phyloP scores from a whole-genome alignment of 371 early-diverging fungal genomes.

The Mortierella sp. region DNA sequence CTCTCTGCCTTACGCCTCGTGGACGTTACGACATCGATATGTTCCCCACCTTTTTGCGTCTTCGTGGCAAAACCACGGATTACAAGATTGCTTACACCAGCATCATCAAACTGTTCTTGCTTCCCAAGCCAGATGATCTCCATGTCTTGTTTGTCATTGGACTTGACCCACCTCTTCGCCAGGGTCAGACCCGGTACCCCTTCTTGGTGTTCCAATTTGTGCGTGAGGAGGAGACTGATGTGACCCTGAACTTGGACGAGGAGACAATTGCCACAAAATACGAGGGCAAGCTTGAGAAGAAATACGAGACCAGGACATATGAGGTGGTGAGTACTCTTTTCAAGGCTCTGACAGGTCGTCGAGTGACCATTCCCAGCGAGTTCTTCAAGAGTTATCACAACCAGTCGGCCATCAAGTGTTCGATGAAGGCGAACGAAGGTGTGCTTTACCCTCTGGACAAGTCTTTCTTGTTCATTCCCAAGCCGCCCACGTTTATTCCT shows the following conservation, averaged over 20 bases:
- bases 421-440: constrained; percentile 98
- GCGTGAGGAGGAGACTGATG: constrained; percentile 90
- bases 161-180: constrained; percentile 97
- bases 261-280: constrained; percentile 75
- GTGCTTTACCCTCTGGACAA: constrained; percentile 95
- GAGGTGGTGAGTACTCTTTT: constrained; percentile 94
- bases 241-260: constrained; percentile 86
- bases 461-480: constrained; percentile 95
- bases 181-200: constrained; percentile 99
- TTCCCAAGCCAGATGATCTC: constrained; percentile 94
- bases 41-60: constrained; percentile 89
- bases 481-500: constrained; percentile 92
- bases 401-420: constrained; percentile 92
- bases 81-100: constrained; percentile 93
- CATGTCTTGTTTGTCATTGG: constrained; percentile 94
- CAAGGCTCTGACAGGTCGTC: constrained; percentile 83
- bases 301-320: constrained; percentile 90
- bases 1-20: constrained; percentile 92
- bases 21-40: constrained; percentile 97
- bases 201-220: constrained; percentile 97
- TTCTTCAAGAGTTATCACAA: constrained; percentile 77
- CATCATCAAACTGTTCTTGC: constrained; percentile 85
- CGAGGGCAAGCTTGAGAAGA: constrained; percentile 82
- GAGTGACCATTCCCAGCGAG: constrained; percentile 79
- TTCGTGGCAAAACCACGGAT: constrained; percentile 98